A percentile compares a stretch with the other conserved stretches of the same genome.
Conservation (phyloP, 352 stramenopile species). For the Pythium angustatum region DNA sequence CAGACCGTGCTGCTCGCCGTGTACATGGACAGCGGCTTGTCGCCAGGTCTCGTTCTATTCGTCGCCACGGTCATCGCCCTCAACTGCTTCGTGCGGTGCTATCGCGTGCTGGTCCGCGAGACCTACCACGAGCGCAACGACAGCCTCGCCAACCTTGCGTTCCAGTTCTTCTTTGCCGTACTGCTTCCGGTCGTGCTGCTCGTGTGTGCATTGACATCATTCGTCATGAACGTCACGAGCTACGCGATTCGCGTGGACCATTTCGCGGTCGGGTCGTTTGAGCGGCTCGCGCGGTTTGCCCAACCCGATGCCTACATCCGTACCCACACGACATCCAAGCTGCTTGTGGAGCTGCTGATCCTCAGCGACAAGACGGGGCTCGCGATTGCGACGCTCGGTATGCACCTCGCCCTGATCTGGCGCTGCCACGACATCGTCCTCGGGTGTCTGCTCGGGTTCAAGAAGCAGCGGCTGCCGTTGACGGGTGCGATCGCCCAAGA, state of each 20-base stretch:
- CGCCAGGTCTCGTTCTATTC: not conserved
- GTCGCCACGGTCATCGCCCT: not conserved
- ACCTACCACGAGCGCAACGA: slow-evolving; percentile 29
- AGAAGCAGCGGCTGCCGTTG: slow-evolving; percentile 10
- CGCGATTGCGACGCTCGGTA: not conserved
- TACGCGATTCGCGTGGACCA: slow-evolving; percentile 7
- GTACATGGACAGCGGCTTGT: slow-evolving; percentile 12
- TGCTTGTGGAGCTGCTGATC: slow-evolving; percentile 7
- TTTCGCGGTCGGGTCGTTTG: slow-evolving; percentile 18
- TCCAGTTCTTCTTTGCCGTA: slow-evolving; percentile 23
- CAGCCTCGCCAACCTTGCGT: slow-evolving; percentile 20
- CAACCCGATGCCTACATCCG: slow-evolving; percentile 4
- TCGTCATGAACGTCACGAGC: slow-evolving; percentile 3
- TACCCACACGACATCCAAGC: slow-evolving; percentile 1
- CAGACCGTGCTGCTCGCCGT: slow-evolving; percentile 25
- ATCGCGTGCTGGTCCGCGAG: slow-evolving; percentile 12
- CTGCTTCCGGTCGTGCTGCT: slow-evolving; percentile 14
- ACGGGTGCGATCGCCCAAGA: not conserved
- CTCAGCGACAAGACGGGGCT: not conserved
- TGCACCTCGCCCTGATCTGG: slow-evolving; percentile 22
- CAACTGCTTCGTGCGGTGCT: slow-evolving; percentile 24
- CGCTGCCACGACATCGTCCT: slow-evolving; percentile 20
- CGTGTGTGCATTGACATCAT: not conserved
- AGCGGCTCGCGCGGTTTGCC: slow-evolving; percentile 18
- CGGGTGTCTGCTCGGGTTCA: slow-evolving; percentile 21